phyloP scores from a whole-genome alignment of 129 eudicot species.

The Tagetes patula region DNA sequence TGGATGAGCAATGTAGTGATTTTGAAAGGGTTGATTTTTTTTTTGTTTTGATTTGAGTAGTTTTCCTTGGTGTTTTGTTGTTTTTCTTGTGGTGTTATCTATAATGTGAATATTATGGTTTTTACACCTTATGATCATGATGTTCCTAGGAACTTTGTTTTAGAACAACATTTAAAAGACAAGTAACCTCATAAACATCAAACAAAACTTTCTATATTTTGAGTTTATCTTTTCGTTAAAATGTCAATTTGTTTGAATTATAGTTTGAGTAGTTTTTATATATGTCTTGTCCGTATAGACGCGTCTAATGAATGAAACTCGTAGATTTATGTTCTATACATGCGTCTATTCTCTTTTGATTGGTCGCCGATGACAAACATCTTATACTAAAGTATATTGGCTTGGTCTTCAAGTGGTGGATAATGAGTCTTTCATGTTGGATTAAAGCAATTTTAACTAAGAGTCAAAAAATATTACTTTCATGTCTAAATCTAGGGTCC shows the following conservation, averaged over 20 bases:
- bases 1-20: slow-evolving; percentile 51
- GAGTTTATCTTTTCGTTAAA: not conserved
- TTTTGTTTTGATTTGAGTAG: slow-evolving; percentile 34
- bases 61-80: slow-evolving; percentile 7
- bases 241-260: slow-evolving; percentile 1
- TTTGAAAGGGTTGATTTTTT: slow-evolving; percentile 22
- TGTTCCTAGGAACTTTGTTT: slow-evolving; percentile 19
- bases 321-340: not conserved
- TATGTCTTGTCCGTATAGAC: not conserved
- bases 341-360: slow-evolving; percentile 6
- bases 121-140: slow-evolving; percentile 25
- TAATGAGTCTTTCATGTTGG: slow-evolving; percentile 19
- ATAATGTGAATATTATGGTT: slow-evolving; percentile 41
- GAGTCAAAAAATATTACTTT: not conserved
- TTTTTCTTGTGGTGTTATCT: slow-evolving; percentile 33
- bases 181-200: slow-evolving; percentile 9
- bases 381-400: not conserved
- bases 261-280: not conserved
- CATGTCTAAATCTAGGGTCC: not conserved
- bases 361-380: not conserved
- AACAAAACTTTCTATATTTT: not conserved
- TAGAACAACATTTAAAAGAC: not conserved
- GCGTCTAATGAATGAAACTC: not conserved
- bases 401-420: not conserved
- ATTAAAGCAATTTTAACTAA: slow-evolving; percentile 15